Evolutionary conservation across 2,329 filamentous ascomycete species (phyloP).

Genomic region (Xylaria sp.): DNA sequence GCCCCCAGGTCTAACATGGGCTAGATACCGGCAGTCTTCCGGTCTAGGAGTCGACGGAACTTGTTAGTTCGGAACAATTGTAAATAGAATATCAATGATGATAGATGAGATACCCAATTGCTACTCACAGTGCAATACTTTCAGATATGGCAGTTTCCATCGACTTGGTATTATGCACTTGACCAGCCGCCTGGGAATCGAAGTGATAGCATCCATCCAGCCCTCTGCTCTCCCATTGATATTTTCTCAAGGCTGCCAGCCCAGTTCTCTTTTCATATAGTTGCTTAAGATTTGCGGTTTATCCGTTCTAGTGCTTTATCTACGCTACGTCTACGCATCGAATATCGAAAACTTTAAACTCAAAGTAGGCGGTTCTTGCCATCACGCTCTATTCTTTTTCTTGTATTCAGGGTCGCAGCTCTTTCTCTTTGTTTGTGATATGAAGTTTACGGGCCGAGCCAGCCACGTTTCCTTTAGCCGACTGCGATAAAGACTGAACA

Average conservation of each 20-base stretch:
- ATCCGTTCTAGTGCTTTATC: too few relatives aligned
- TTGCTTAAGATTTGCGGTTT: background rate
- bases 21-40: background rate
- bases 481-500: background rate
- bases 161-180: conserved; percentile 4
- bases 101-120: conserved; percentile 41
- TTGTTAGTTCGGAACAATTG: background rate
- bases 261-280: background rate
- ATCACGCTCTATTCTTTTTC: conserved; percentile 5
- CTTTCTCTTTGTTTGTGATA: conserved; percentile 28
- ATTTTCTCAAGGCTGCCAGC: background rate
- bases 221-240: background rate
- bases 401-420: conserved; percentile 12
- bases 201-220: background rate
- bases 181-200: background rate
- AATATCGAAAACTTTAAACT: background rate
- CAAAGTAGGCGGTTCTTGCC: conserved; percentile 14
- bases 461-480: conserved; percentile 13
- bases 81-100: conserved; percentile 11
- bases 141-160: background rate
- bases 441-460: background rate
- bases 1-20: background rate
- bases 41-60: background rate
- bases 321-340: too few relatives aligned
- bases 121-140: conserved; percentile 23